Evolutionary conservation across 139 green algal species (phyloP), one percentile per base, ranked within the genome.

Genomic region (Pseudopediastrum boryanum): DNA sequence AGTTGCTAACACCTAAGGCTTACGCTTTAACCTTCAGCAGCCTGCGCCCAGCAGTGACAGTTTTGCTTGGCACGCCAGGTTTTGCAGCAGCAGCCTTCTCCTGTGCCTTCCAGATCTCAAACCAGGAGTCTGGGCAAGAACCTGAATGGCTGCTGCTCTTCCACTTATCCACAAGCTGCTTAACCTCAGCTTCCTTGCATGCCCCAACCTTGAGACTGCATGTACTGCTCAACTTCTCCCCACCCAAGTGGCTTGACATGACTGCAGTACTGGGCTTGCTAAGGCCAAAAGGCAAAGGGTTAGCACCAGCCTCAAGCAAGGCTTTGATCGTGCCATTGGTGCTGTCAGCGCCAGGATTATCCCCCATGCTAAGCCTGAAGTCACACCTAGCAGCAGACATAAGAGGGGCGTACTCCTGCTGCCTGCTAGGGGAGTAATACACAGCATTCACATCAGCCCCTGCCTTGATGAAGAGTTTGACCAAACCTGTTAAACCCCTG

Each of bases 391-490:
- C 64, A 56, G 64, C 64, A 12, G n/a, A 6, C 6, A 10, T 51
- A 3, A 50, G 25, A 4, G 35, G 63, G 5, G 35, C 36, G 62
- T 43, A 6, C 12, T 64, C 36, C 5, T 29, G 54, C 54, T 64
- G 16, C 19, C n/a, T 70, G 16, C 46, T 16, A 70, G 1, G 3
- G 56, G 16, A 13, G 16, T 54, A 71, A 25, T 33, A 54, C 19
- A 71, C 21, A 21, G 64, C 64, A 54, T 71, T 71, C 21, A n/a
- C 25, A 41, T 71, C 36, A 5, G 64, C 64, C 10, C 64, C 64
- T 6, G 39, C 64, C 36, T 51, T 71, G 12, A 71, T 23, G 25
- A 71, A n/a, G n/a, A n/a, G 25, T 41, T 54, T 51, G 2, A 33
- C 64, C 1, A 51, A 27, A 3, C 36, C 4, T 38, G 64, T 71